Conservation (phyloP, 257 asterid genomes). For the Gentiana straminea region DNA sequence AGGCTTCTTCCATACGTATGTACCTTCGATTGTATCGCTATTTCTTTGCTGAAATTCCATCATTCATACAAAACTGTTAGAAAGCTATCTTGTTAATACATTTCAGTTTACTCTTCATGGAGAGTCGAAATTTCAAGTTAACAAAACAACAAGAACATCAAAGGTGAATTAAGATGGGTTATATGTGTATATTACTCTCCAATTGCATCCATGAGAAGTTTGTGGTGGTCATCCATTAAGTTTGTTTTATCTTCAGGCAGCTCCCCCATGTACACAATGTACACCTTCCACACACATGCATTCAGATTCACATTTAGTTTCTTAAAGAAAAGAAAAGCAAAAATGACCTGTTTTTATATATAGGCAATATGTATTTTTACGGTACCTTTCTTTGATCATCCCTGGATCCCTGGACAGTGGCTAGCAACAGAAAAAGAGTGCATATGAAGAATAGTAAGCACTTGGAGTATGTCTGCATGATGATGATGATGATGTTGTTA, state of each 20-base stretch:
- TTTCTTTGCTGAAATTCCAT: slow-evolving; percentile 29
- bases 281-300: slow-evolving; percentile 24
- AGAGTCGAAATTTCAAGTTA: too few relatives aligned
- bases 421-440: slow-evolving; percentile 11
- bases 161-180: too few relatives aligned
- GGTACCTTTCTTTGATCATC: slow-evolving; percentile 39
- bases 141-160: too few relatives aligned
- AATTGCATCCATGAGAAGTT: slow-evolving; percentile 38
- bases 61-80: neutral
- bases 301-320: too few relatives aligned
- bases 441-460: slow-evolving; percentile 12
- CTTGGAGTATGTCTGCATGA: neutral
- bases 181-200: slow-evolving; percentile 41
- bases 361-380: neutral
- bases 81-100: too few relatives aligned
- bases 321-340: too few relatives aligned
- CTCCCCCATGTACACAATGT: slow-evolving; percentile 86
- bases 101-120: neutral
- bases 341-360: too few relatives aligned
- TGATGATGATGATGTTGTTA: too few relatives aligned
- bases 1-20: slow-evolving; percentile 60
- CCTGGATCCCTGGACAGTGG: slow-evolving; percentile 12
- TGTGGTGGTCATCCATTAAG: slow-evolving; percentile 29
- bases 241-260: slow-evolving; percentile 24
- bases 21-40: slow-evolving; percentile 44